Percentiles rank a stretch among this genome's conserved stretches.
Evolutionary conservation across 1,284 basidiomycete genomes (phyloP).

Genomic region (Puccinia hordei): DNA sequence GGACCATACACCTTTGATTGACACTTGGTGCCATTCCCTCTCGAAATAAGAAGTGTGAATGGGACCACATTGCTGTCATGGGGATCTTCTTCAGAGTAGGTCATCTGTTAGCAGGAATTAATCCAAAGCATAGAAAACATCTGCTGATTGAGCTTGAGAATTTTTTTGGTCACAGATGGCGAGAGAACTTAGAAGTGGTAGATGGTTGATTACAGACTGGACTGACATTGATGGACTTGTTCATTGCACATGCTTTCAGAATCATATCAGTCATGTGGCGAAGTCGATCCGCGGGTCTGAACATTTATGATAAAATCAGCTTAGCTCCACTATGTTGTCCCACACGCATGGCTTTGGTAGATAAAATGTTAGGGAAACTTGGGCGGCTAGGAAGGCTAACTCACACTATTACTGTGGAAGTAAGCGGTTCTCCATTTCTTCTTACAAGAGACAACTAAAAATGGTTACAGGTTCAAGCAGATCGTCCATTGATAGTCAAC

Average conservation of each 20-base stretch:
- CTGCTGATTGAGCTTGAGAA: background rate
- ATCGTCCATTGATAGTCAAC: background rate
- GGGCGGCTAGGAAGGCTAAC: background rate
- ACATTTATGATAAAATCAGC: background rate
- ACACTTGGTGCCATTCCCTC: background rate
- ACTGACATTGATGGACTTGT: slow-evolving; percentile 17
- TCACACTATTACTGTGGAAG: background rate
- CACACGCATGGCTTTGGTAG: too few species aligned
- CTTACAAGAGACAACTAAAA: background rate
- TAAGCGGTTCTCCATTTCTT: background rate
- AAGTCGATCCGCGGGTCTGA: background rate
- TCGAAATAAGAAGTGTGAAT: background rate
- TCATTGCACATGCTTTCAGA: background rate
- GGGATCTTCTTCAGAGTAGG: background rate
- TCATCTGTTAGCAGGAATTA: background rate
- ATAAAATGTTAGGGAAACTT: background rate
- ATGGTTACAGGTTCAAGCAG: background rate
- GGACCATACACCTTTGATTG: too few species aligned
- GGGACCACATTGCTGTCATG: background rate
- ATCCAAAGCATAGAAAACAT: background rate
- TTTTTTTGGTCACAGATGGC: background rate
- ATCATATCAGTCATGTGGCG: background rate
- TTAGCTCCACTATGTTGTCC: background rate
- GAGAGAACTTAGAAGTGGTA: background rate
- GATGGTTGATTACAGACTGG: background rate